Conservation (phyloP, 2,329 filamentous ascomycete genomes). For the Fusarium udum region DNA sequence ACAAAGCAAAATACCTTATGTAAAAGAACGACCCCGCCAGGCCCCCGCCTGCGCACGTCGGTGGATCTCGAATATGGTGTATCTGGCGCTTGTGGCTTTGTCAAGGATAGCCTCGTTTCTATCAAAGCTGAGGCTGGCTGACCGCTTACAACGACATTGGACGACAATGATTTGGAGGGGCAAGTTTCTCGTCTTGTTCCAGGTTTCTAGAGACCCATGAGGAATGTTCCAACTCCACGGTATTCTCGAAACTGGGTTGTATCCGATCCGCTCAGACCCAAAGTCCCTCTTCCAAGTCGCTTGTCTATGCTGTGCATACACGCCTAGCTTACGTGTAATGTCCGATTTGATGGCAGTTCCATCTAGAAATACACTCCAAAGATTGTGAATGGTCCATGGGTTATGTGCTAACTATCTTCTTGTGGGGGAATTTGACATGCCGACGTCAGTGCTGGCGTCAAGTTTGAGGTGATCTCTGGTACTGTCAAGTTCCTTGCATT, state of each 20-base stretch:
- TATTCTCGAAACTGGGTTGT: conserved; percentile 7
- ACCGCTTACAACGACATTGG: conserved; percentile 39
- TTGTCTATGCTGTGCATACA: conserved; percentile 3
- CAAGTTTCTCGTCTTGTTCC: conserved; percentile 18
- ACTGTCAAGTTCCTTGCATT: conserved; percentile 2
- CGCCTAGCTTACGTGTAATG: background rate
- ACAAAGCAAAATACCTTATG: conserved; percentile 15
- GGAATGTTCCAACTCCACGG: conserved; percentile 6
- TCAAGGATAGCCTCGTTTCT: conserved; percentile 44
- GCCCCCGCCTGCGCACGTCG: conserved; percentile 20
- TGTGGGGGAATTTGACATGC: conserved; percentile 18
- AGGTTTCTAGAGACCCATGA: conserved; percentile 11
- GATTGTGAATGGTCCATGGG: conserved; percentile 7
- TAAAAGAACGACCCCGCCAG: conserved; percentile 28
- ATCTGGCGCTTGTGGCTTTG: conserved; percentile 27
- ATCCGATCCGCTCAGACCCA: background rate
- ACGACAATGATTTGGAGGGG: conserved; percentile 33
- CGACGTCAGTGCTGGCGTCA: conserved; percentile 30
- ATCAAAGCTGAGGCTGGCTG: conserved; percentile 43
- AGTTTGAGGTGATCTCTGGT: background rate
- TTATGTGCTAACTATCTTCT: conserved; percentile 25
- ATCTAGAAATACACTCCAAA: background rate
- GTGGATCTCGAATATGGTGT: conserved; percentile 26
- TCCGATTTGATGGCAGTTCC: conserved; percentile 4
- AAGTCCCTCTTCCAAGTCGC: conserved; percentile 3